These are phyloP conservation scores for Didymellaceae sp. DNA, from an alignment of 2,329 filamentous ascomycete species.

Conservation along the genomic window DNA sequence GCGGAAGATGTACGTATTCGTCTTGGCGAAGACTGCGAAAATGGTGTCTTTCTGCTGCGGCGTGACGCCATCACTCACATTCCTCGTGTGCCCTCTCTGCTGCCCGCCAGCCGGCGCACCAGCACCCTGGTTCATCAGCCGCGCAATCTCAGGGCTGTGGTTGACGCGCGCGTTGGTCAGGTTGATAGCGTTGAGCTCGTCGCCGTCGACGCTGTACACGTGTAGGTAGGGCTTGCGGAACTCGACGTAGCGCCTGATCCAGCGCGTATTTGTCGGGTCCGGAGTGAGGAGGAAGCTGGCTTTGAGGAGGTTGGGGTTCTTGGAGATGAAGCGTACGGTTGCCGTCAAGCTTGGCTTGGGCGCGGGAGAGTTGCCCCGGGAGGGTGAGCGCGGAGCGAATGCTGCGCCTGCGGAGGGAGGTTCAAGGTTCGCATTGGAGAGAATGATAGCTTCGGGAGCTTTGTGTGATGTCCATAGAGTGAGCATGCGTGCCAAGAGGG, in stretches of 20 bases:
- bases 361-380: constrained; percentile 38
- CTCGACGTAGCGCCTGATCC: constrained; percentile 93
- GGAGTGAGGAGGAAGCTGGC: constrained; percentile 87
- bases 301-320: constrained; percentile 76
- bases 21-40: constrained; percentile 91
- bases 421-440: constrained; percentile 62
- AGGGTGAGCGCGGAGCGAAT: constrained; percentile 48
- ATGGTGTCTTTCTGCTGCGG: constrained; percentile 64
- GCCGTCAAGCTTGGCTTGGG: constrained; percentile 71
- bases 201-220: constrained; percentile 84
- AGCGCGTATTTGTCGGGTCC: constrained; percentile 79
- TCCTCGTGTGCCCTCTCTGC: neutral
- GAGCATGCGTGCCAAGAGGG: constrained; percentile 61
- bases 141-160: constrained; percentile 85
- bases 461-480: constrained; percentile 66
- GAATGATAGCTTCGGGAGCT: constrained; percentile 53
- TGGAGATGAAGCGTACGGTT: constrained; percentile 77
- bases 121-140: constrained; percentile 64
- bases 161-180: constrained; percentile 90
- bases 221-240: constrained; percentile 90
- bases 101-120: neutral
- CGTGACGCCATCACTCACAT: constrained; percentile 3
- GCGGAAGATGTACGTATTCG: constrained; percentile 95
- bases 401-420: constrained; percentile 69
- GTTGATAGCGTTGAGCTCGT: constrained; percentile 89